Conservation (phyloP, 805 yeast species). For the Ogataea trehaloabstinens region DNA sequence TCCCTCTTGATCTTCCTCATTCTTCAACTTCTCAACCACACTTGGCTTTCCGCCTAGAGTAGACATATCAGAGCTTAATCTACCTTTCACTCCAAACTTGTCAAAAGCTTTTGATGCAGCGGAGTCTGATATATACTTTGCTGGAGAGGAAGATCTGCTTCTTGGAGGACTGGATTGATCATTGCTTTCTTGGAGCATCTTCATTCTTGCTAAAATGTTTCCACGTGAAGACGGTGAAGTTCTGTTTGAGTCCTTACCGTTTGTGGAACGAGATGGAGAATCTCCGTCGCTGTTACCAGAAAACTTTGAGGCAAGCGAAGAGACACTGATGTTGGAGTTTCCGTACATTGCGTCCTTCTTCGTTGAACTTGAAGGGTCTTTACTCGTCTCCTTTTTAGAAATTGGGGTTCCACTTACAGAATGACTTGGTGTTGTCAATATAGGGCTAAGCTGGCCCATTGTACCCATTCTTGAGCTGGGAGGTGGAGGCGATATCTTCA, state of each 20-base stretch:
- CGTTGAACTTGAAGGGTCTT: background rate
- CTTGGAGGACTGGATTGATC: constrained; percentile 12
- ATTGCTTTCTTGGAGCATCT: constrained; percentile 25
- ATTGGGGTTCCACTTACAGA: too few relatives aligned
- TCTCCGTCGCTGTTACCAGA: constrained; percentile 19
- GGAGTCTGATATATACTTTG: constrained; percentile 12
- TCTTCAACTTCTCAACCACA: constrained; percentile 2
- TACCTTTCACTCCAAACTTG: constrained; percentile 31
- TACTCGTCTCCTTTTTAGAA: constrained; percentile 1
- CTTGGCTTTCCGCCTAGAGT: constrained; percentile 8
- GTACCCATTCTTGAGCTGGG: constrained; percentile 1
- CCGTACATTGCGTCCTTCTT: constrained; percentile 12
- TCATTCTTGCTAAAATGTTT: constrained; percentile 23
- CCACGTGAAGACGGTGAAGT: constrained; percentile 21
- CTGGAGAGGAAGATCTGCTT: constrained; percentile 20
- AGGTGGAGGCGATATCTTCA: constrained; percentile 7
- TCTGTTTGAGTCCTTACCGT: constrained; percentile 14
- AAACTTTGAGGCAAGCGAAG: constrained; percentile 31
- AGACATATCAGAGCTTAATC: constrained; percentile 8
- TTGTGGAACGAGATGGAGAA: constrained; percentile 12
- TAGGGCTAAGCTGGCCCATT: background rate
- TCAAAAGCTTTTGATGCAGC: constrained; percentile 25
- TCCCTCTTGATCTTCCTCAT: background rate
- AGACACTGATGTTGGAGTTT: constrained; percentile 20
- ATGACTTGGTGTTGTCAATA: constrained; percentile 13